These are phyloP conservation scores for Cystobasidium slooffiae DNA, from an alignment of 1,284 basidiomycete genomes.

Conservation along the genomic window DNA sequence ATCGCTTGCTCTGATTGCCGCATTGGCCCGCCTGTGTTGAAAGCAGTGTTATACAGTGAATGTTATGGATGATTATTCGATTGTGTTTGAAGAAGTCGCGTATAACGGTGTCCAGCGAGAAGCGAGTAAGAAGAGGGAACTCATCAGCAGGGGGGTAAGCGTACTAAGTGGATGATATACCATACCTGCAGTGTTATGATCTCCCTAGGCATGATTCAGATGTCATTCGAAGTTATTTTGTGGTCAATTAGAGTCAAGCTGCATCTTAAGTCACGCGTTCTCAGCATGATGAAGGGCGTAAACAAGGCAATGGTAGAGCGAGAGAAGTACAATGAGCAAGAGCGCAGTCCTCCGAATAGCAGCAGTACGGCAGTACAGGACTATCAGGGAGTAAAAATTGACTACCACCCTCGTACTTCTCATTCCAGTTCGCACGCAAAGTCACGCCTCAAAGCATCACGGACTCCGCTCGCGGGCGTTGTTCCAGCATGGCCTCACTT, in stretches of 20 bases:
- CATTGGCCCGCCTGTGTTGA: constrained; percentile 40
- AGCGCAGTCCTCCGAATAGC: too few species aligned
- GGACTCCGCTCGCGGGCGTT: too few species aligned
- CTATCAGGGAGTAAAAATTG: too few species aligned
- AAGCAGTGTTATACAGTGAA: not conserved
- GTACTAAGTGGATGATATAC: not conserved
- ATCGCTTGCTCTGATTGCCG: constrained; percentile 39
- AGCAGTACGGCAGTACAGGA: too few species aligned
- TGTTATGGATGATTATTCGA: not conserved
- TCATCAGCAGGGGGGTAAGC: not conserved
- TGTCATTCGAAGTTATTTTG: not conserved
- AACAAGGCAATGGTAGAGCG: too few species aligned
- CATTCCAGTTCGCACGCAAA: too few species aligned
- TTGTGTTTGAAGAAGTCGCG: constrained; percentile 9
- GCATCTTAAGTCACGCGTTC: too few species aligned
- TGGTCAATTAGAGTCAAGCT: not conserved
- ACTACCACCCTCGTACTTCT: too few species aligned
- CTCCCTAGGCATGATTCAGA: constrained; percentile 35
- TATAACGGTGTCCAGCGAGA: not conserved
- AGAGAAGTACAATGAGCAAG: too few species aligned
- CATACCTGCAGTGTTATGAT: constrained; percentile 41
- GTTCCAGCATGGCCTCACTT: too few species aligned
- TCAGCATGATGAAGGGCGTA: too few species aligned
- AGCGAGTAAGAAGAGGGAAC: not conserved
- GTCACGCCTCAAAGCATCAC: too few species aligned